Evolutionary conservation across 2,329 filamentous ascomycete species (phyloP), one percentile per base, ranked within the genome.

Genomic region (Fusarium vanettenii): DNA sequence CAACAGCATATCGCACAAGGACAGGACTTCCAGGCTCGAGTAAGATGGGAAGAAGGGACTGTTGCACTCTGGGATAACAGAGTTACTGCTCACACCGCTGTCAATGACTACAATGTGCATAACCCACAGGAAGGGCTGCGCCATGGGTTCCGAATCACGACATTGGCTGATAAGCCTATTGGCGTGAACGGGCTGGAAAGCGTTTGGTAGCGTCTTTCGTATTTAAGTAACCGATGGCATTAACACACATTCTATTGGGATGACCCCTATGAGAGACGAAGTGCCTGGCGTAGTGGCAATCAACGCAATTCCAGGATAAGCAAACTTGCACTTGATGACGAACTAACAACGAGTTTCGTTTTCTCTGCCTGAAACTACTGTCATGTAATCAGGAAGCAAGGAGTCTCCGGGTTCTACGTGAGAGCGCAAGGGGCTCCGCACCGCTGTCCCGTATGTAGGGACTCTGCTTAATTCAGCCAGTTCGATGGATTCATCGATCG

Each of bases 381-480:
- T 88, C 60, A 87, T 82, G 79, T 95, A 95, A 77, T 93, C 90
- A 0, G 93, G 93, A 11, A 94, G 87, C 5, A 81, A 82, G 11
- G 83, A 81, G 35, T 86, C 85, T n/a, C 86, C 85, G 9, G 86
- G 80, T 48, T 85, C 86, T 45, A 82, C 86, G 10, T 86, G 86
- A 35, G 87, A 85, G 60, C 88, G 87, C 8, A 90, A 87, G 5
- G 91, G 89, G 1, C 91, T 89, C 66, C 89, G 90, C 22, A 94
- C 89, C 0, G 93, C 93, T 0, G 93, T 95, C 9, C 89, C 88
- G 80, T 95, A 95, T 65, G 93, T 95, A 0, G 93, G 93, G 1
- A 95, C 93, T 73, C 92, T 92, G 79, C 87, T 92, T 35, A 95
- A 85, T 69, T 91, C 89, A 59, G 89, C 88, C 72, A 94, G 82